Conservation (phyloP, 768 basidiomycete species). For the Leccinum fibrillosum region DNA sequence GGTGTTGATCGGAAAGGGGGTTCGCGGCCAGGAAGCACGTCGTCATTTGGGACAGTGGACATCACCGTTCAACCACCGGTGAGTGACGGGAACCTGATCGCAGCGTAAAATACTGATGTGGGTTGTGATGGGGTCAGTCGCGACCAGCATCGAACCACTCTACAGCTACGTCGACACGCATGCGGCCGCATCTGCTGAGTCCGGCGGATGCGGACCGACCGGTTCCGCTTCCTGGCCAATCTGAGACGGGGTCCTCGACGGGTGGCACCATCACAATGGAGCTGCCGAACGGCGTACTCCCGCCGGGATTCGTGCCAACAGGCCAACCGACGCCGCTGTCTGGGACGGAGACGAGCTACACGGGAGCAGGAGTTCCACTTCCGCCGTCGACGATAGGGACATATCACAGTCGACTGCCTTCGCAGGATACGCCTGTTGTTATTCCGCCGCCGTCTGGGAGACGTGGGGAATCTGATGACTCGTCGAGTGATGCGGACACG, state of each 20-base stretch:
- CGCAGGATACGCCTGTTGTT: slow-evolving; percentile 19
- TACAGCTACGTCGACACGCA: slow-evolving; percentile 20
- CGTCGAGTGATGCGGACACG: slow-evolving; percentile 35
- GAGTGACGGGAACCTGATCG: slow-evolving; percentile 4
- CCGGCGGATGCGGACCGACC: slow-evolving; percentile 40
- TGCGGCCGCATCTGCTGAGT: slow-evolving; percentile 33
- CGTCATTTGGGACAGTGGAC: slow-evolving; percentile 30
- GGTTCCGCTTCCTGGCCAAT: slow-evolving; percentile 27
- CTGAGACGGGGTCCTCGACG: slow-evolving; percentile 1
- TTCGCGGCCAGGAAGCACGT: slow-evolving; percentile 29
- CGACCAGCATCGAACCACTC: slow-evolving; percentile 38
- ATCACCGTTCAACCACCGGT: slow-evolving; percentile 34
- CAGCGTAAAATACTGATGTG: slow-evolving; percentile 2
- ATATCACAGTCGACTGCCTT: slow-evolving; percentile 24
- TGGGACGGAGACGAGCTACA: slow-evolving; percentile 18
- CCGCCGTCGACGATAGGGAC: slow-evolving; percentile 29
- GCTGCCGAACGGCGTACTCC: slow-evolving; percentile 28
- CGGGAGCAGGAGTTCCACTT: slow-evolving; percentile 29
- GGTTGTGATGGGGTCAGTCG: slow-evolving; percentile 25
- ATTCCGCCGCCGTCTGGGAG: slow-evolving; percentile 29
- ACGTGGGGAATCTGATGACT: slow-evolving; percentile 26
- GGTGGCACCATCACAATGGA: slow-evolving; percentile 22
- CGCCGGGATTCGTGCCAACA: slow-evolving; percentile 36
- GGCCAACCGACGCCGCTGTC: slow-evolving; percentile 19
- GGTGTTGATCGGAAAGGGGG: slow-evolving; percentile 19